Base-by-base conservation (phyloP, 2,329 filamentous ascomycete genomes). In the Macrophomina tecta region DNA sequence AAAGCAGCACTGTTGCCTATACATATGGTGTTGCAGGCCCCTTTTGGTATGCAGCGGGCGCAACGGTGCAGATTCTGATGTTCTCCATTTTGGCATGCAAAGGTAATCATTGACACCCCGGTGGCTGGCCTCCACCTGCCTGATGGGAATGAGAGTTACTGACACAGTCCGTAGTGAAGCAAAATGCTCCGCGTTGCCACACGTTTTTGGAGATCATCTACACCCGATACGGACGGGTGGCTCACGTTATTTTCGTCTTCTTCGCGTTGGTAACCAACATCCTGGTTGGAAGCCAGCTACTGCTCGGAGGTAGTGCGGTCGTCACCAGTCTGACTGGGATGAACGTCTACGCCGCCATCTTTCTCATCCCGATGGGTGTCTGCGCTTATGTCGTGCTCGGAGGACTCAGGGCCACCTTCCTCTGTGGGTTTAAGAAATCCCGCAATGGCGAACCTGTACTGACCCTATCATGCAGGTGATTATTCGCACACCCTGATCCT, bases 201-300 rank as follows among this genome's bases (percentile, higher is more conserved):
- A 87, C 85, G 0, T 78, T 85, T 0, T 73, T 87, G 0, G 84
- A 87, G 64, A 82, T 87, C 45, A 82, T 86, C 1, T 77, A 83
- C 2, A 83, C 86, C 23, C 75, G 83, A 66, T 85, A 85, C 69
- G 82, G 64, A 9, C 40, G 16, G 14, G n/a, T 18, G 0, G 84
- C 82, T 0, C 85, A 86, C 70, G 74, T 84, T 14, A 82, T 86
- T 0, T 86, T 81, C 73, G 86, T 86, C 68, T 78, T 80, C 0
- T 75, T 86, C 0, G 85, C 62, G 3, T 12, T 83, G 63, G 72
- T 86, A 12, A 78, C 86, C 45, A 86, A 86, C 73, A 86, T 86
- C 68, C 81, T 86, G 46, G 81, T 87, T 46, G 83, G 82, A 0
- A 80, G 82, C 32, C 62, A 65, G 16, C 42, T 65, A 51, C 30